Evolutionary conservation across 176 grass and related monocot species (phyloP).

Genomic region (Dactylis glomerata): DNA sequence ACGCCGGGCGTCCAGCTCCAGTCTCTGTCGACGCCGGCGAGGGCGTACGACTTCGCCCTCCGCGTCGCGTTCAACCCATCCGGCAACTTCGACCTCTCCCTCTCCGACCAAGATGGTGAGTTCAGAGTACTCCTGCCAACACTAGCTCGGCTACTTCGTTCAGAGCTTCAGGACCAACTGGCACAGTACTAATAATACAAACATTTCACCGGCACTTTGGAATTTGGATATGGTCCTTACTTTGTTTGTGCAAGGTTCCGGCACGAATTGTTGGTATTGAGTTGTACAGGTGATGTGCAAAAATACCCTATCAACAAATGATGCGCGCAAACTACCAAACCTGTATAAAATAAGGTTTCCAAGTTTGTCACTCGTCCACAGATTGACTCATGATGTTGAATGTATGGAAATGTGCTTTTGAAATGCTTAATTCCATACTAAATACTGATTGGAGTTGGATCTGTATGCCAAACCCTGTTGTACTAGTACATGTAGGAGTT

Average conservation of each 20-base stretch:
- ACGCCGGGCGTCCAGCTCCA: neutral
- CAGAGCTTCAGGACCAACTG: too few species aligned
- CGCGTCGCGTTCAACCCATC: constrained; percentile 82
- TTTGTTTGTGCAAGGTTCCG: neutral
- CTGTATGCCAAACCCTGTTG: neutral
- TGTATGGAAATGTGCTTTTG: neutral
- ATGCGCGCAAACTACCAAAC: neutral
- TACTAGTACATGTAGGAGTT: neutral
- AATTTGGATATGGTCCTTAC: neutral
- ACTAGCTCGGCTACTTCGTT: neutral
- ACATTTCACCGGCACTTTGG: neutral
- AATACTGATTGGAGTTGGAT: neutral
- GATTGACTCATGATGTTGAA: neutral
- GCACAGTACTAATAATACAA: too few species aligned
- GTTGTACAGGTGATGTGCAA: neutral
- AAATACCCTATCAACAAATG: neutral
- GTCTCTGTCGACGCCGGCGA: neutral
- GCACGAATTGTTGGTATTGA: neutral
- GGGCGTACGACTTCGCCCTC: constrained; percentile 1
- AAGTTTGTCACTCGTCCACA: neutral
- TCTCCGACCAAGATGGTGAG: constrained; percentile 50
- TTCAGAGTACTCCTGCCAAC: neutral
- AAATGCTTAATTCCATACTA: neutral
- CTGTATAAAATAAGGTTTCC: neutral
- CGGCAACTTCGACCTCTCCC: constrained; percentile 80